Base-by-base conservation (phyloP, 2,329 filamentous ascomycete genomes). In the Capronia coronata region DNA sequence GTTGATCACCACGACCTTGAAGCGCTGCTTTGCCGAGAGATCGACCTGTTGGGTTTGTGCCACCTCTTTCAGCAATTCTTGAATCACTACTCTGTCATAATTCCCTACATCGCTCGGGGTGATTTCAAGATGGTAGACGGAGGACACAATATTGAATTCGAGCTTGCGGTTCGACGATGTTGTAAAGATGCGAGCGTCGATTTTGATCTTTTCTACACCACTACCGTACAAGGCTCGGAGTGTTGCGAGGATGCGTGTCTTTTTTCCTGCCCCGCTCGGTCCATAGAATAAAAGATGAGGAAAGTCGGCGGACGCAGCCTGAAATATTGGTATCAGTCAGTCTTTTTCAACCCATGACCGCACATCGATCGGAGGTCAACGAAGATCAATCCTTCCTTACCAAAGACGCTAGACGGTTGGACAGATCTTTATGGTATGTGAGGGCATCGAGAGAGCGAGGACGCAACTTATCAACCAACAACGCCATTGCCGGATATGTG, bases 11-110 rank as follows among this genome's bases (percentile, higher is more conserved):
- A 98, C 93, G 1, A 98, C 90, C 71, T 98, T 98, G 78, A 98
- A 98, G 38, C 83, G 80, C 67, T 98, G 93, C 66, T 82, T 86
- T 13, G 94, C 94, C 10, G 82, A 77, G 59, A 93, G 76, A 67
- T 98, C 93, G n/a, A 98, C 93, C 71, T 98, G 94, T 67, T 98
- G 93, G 46, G 93, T 98, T 70, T 98, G 94, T 23, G 94, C 93
- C 3, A 98, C 91, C 69, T 98, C 93, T 68, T 98, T 98, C 42
- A 98, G 74, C 42, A 98, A 74, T 63, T 97, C 93, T 65, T 98
- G 93, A 11, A 98, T 78, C 1, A 98, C 93, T 2, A 98, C 93
- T 47, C 93, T 80, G 68, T 98, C 93, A 64, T 96, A 96, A 67
- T 86, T 94, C 54, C 91, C 93, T 3, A 98, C 93, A 61, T 98